phyloP scores from a whole-genome alignment of 2,329 filamentous ascomycete genomes.

The Dothideomycetes sp. region DNA sequence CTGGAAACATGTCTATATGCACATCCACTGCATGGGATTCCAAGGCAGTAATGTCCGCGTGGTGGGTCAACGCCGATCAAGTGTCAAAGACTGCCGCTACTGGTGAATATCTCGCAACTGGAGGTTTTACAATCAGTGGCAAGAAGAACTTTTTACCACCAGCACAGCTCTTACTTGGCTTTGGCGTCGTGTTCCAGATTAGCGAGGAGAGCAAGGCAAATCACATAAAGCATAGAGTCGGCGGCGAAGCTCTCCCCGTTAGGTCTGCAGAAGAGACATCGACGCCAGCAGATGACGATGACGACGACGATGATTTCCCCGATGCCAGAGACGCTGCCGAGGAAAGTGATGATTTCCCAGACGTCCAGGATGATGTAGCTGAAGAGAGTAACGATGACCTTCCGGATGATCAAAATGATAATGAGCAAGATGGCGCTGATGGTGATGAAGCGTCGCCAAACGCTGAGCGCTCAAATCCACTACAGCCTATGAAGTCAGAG shows the following conservation, averaged over 20 bases:
- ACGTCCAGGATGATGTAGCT: slow-evolving; percentile 15
- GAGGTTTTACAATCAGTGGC: slow-evolving; percentile 70
- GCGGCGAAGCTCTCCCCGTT: slow-evolving; percentile 23
- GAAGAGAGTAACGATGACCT: slow-evolving; percentile 12
- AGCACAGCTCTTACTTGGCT: slow-evolving; percentile 74
- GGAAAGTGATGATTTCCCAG: slow-evolving; percentile 29
- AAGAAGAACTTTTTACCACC: slow-evolving; percentile 89
- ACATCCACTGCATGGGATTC: slow-evolving; percentile 90
- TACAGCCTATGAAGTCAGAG: slow-evolving; percentile 10
- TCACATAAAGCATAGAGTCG: slow-evolving; percentile 63
- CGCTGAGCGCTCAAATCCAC: slow-evolving; percentile 9
- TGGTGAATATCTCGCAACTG: slow-evolving; percentile 69
- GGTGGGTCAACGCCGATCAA: slow-evolving; percentile 87
- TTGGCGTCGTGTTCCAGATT: slow-evolving; percentile 78
- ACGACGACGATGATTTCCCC: slow-evolving; percentile 28
- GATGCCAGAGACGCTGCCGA: slow-evolving; percentile 32
- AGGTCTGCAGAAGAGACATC: slow-evolving; percentile 13
- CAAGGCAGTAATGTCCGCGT: slow-evolving; percentile 89
- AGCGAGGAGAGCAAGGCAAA: slow-evolving; percentile 76
- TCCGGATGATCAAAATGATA: slow-evolving; percentile 11
- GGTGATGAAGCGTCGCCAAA: slow-evolving; percentile 8
- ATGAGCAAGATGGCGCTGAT: slow-evolving; percentile 10
- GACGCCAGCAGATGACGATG: slow-evolving; percentile 30
- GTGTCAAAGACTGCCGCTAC: slow-evolving; percentile 74
- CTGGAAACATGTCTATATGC: slow-evolving; percentile 72